Conservation (phyloP, 441 rosid species). For the Arabidopsis lyrata region DNA sequence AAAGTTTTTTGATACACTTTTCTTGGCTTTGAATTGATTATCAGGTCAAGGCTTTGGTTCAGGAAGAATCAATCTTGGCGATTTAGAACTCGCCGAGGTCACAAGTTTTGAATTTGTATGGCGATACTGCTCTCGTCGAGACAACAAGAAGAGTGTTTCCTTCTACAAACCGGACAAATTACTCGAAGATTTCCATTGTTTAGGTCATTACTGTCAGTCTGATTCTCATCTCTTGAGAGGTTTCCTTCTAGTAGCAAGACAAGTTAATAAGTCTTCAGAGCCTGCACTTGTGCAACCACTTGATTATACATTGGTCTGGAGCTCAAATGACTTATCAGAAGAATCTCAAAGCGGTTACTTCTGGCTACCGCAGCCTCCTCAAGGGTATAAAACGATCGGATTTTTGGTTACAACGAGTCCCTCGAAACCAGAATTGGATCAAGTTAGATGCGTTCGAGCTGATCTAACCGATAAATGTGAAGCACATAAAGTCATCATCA, state of each 20-base stretch:
- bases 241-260: conserved; percentile 63
- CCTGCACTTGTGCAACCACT: conserved; percentile 74
- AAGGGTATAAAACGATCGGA: conserved; percentile 73
- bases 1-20: background rate
- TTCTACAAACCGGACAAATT: conserved; percentile 66
- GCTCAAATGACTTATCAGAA: conserved; percentile 59
- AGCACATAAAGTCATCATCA: conserved; percentile 46
- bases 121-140: conserved; percentile 51
- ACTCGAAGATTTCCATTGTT: conserved; percentile 63
- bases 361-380: conserved; percentile 84
- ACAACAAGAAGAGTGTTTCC: conserved; percentile 49
- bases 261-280: conserved; percentile 28
- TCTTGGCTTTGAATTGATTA: conserved; percentile 31
- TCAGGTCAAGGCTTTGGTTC: conserved; percentile 76
- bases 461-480: conserved; percentile 77
- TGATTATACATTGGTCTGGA: conserved; percentile 76
- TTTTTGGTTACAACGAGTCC: conserved; percentile 67
- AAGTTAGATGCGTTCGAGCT: conserved; percentile 77
- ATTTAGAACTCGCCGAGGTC: conserved; percentile 65
- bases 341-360: conserved; percentile 60
- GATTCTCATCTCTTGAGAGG: conserved; percentile 64
- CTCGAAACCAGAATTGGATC: conserved; percentile 63
- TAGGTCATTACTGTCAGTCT: conserved; percentile 74
- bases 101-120: conserved; percentile 67
- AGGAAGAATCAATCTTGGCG: conserved; percentile 75